A percentile compares a stretch with the other conserved stretches of the same genome.
phyloP scores from a whole-genome alignment of 345 rosid species.

The Moringa oleifera region DNA sequence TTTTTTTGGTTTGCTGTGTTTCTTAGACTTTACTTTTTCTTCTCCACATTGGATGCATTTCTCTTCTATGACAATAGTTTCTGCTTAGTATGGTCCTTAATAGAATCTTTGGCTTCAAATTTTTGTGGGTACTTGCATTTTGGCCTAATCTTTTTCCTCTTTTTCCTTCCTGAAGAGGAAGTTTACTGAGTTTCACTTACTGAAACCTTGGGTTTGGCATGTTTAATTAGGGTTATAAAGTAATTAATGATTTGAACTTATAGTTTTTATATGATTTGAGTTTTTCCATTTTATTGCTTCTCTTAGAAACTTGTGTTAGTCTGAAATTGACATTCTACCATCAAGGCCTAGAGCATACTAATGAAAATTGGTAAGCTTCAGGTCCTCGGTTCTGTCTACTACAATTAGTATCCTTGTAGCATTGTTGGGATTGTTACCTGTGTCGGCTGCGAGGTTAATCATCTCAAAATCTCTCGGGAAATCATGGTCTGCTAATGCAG shows the following conservation, averaged over 20 bases:
- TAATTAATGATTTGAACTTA: no score
- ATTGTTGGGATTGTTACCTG: slow-evolving; percentile 57
- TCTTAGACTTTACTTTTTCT: neutral
- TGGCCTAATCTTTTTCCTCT: neutral
- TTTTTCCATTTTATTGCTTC: neutral
- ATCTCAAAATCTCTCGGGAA: slow-evolving; percentile 46
- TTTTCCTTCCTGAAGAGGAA: neutral
- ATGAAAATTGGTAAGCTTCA: slow-evolving; percentile 32
- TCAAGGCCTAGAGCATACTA: slow-evolving; percentile 4
- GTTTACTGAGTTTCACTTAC: neutral
- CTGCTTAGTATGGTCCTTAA: neutral
- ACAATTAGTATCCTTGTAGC: slow-evolving; percentile 40
- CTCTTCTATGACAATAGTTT: no score
- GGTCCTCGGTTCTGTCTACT: slow-evolving; percentile 54
- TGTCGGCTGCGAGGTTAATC: slow-evolving; percentile 32
- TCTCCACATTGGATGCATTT: neutral
- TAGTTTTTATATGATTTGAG: no score
- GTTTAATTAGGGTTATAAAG: no score
- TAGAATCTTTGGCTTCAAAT: neutral
- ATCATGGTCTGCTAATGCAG: slow-evolving; percentile 65
- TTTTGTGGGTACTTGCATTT: neutral
- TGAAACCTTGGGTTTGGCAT: neutral
- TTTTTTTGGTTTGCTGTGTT: neutral
- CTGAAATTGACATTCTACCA: neutral
- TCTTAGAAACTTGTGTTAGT: neutral